Percentiles rank a stretch among this genome's conserved stretches.
phyloP scores from a whole-genome alignment of 2,329 filamentous ascomycete genomes.

The Sporothrix euskadiensis region DNA sequence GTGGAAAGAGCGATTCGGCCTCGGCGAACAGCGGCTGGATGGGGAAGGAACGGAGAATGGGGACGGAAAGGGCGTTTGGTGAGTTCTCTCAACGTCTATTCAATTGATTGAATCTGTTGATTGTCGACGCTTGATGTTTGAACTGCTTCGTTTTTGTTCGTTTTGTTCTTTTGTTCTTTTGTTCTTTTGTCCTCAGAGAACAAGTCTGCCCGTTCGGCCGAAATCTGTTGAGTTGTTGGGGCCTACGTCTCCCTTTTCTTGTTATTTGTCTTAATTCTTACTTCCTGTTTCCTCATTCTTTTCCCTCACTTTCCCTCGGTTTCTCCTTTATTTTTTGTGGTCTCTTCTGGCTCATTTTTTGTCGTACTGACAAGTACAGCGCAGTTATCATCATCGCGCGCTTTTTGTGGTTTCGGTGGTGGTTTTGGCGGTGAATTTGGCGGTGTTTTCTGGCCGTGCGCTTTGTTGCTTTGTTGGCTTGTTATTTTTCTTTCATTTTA shows the following conservation, averaged over 20 bases:
- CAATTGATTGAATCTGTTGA: neutral
- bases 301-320: conserved; percentile 18
- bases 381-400: conserved; percentile 33
- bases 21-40: conserved; percentile 13
- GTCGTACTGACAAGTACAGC: conserved; percentile 36
- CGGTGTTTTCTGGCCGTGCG: neutral
- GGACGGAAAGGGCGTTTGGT: neutral
- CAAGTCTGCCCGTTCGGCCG: neutral
- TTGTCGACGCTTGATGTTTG: neutral
- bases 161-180: neutral
- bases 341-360: conserved; percentile 2
- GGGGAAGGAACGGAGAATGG: neutral
- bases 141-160: neutral
- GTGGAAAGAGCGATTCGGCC: conserved; percentile 15
- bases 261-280: neutral
- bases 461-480: neutral
- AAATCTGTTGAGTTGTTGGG: conserved; percentile 14
- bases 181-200: neutral
- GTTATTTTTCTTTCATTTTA: neutral
- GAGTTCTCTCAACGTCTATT: neutral
- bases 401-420: neutral
- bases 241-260: neutral
- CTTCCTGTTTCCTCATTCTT: conserved; percentile 13
- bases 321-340: neutral
- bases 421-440: neutral